Conservation (phyloP, 1,284 basidiomycete species). For the Fomitopsis betulina region DNA sequence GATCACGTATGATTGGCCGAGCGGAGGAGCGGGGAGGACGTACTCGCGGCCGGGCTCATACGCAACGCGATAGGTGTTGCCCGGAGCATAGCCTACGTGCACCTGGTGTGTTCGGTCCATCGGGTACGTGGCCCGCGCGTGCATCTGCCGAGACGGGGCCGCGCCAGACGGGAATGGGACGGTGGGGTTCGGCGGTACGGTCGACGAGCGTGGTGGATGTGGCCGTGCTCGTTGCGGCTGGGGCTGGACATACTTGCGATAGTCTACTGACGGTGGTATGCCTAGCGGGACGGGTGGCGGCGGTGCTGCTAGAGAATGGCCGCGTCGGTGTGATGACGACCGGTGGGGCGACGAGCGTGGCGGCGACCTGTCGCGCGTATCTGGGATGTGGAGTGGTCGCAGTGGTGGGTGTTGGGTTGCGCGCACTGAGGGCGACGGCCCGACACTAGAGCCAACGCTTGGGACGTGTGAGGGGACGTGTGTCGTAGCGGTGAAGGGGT, state of each 20-base stretch:
- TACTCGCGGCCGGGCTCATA: slow-evolving; percentile 19
- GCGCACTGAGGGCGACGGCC: neutral
- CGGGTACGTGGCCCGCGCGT: neutral
- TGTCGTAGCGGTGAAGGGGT: slow-evolving; percentile 20
- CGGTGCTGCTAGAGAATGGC: neutral
- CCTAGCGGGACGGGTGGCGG: slow-evolving; percentile 1
- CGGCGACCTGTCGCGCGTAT: neutral
- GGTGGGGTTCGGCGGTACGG: neutral
- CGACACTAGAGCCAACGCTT: slow-evolving; percentile 2
- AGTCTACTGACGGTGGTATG: neutral
- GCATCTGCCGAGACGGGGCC: neutral
- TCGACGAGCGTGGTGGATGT: neutral
- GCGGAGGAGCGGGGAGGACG: slow-evolving; percentile 22
- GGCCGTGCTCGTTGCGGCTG: neutral
- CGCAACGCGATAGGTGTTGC: slow-evolving; percentile 10
- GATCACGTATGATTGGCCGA: slow-evolving; percentile 26
- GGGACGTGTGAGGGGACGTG: slow-evolving; percentile 8
- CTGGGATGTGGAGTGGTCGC: slow-evolving; percentile 6
- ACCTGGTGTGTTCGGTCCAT: neutral
- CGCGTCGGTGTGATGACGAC: neutral
- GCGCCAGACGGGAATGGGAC: neutral
- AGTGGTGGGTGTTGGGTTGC: neutral
- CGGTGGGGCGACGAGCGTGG: slow-evolving; percentile 7
- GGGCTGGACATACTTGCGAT: neutral
- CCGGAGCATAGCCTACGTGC: neutral